phyloP scores from a whole-genome alignment of 2,329 filamentous ascomycete species.

The Shiraia sp. region DNA sequence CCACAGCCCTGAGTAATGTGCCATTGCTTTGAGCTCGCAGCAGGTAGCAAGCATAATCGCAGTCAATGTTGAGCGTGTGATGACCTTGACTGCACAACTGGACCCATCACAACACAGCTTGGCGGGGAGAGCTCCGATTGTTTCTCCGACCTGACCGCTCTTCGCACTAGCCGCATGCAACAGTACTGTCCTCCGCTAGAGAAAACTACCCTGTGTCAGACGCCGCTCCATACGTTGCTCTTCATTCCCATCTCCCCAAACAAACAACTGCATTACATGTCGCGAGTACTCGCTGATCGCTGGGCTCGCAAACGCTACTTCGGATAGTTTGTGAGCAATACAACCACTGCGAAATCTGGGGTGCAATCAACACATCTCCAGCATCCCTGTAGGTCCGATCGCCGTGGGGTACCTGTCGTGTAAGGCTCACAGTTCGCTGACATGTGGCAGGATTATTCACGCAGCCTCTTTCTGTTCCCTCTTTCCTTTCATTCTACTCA shows the following conservation, averaged over 20 bases:
- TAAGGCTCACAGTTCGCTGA: conserved; percentile 5
- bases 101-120: too few species aligned
- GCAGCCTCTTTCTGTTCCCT: conserved; percentile 2
- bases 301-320: conserved; percentile 53
- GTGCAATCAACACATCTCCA: conserved; percentile 8
- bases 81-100: too few species aligned
- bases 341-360: conserved; percentile 15
- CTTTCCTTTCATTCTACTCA: conserved; percentile 2
- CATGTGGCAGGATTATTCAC: conserved; percentile 5
- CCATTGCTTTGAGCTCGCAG: too few species aligned
- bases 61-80: too few species aligned
- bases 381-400: conserved; percentile 26
- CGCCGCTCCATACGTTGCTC: neutral
- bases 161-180: conserved; percentile 21
- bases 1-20: too few species aligned
- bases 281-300: conserved; percentile 56
- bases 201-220: conserved; percentile 21
- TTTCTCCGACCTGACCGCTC: conserved; percentile 11
- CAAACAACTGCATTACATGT: conserved; percentile 51
- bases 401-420: conserved; percentile 24
- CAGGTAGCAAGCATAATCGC: too few species aligned
- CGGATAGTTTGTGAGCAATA: conserved; percentile 40
- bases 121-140: too few species aligned
- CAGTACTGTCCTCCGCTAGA: conserved; percentile 13
- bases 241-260: conserved; percentile 2